phyloP scores from a whole-genome alignment of 2,329 filamentous ascomycete genomes.

The Neonectria magnoliae region DNA sequence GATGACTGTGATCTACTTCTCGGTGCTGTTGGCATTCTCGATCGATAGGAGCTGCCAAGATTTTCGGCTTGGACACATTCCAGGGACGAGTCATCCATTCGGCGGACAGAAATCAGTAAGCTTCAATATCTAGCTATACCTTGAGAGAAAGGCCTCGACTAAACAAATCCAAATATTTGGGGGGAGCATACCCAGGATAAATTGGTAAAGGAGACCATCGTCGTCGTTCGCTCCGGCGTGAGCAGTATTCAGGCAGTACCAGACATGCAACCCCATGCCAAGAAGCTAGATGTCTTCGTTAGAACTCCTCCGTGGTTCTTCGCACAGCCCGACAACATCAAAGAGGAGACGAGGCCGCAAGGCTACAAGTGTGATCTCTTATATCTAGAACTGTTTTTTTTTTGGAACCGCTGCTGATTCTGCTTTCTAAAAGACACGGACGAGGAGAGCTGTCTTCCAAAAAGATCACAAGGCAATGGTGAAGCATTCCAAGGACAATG shows the following conservation, averaged over 20 bases:
- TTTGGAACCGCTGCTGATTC: no score
- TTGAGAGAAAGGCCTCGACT: background rate
- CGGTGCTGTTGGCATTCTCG: background rate
- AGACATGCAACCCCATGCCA: conserved; percentile 13
- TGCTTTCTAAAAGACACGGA: no score
- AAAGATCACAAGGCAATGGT: background rate
- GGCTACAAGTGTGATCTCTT: background rate
- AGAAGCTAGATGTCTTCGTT: conserved; percentile 12
- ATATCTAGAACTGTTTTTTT: no score
- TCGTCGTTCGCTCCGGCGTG: conserved; percentile 11
- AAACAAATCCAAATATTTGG: background rate
- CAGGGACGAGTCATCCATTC: conserved; percentile 2
- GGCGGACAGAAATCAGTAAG: background rate
- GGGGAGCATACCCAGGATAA: background rate
- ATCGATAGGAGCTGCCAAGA: conserved; percentile 6
- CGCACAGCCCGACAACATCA: background rate
- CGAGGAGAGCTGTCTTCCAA: background rate
- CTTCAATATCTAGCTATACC: background rate
- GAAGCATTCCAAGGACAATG: background rate
- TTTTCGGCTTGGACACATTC: background rate
- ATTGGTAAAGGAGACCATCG: conserved; percentile 1
- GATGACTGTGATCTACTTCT: background rate
- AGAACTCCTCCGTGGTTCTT: conserved; percentile 5
- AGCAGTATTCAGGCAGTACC: conserved; percentile 9
- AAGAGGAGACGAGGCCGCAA: background rate